These are phyloP conservation scores for Cetraspora pellucida DNA, from an alignment of 192 early-diverging fungal species.

Conservation along the genomic window DNA sequence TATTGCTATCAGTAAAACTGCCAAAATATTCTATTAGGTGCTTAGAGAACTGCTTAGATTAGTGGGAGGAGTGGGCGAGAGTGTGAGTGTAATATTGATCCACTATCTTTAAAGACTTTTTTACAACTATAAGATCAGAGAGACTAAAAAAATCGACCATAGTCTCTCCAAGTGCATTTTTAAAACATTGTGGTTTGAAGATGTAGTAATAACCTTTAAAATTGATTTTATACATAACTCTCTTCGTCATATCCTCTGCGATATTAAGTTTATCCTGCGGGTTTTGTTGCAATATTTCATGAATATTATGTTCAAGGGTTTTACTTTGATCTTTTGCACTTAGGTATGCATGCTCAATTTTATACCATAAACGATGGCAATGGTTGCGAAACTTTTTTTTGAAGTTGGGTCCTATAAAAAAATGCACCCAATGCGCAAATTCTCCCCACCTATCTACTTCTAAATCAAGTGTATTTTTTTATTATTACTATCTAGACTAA, in stretches of 20 bases:
- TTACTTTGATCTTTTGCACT: not conserved
- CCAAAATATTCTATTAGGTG: not conserved
- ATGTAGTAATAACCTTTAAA: not conserved
- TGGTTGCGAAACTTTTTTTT: no score
- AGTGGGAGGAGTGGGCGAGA: no score
- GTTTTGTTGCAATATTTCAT: not conserved
- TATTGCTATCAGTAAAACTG: conserved; percentile 12
- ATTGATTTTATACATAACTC: no score
- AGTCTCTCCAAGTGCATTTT: not conserved
- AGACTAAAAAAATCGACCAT: conserved; percentile 20
- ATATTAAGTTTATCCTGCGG: not conserved
- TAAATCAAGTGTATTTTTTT: no score
- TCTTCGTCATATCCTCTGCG: not conserved
- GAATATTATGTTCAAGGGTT: not conserved
- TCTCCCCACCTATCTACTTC: no score
- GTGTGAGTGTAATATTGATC: no score
- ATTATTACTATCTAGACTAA: no score
- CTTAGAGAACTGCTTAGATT: no score
- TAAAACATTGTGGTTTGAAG: not conserved
- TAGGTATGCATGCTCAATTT: not conserved
- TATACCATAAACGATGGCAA: not conserved
- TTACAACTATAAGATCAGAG: not conserved
- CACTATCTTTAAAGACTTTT: not conserved
- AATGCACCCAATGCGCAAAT: no score
- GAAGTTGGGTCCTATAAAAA: no score